Conservation (phyloP, 176 grass and related monocot species). For the Pharus latifolius region DNA sequence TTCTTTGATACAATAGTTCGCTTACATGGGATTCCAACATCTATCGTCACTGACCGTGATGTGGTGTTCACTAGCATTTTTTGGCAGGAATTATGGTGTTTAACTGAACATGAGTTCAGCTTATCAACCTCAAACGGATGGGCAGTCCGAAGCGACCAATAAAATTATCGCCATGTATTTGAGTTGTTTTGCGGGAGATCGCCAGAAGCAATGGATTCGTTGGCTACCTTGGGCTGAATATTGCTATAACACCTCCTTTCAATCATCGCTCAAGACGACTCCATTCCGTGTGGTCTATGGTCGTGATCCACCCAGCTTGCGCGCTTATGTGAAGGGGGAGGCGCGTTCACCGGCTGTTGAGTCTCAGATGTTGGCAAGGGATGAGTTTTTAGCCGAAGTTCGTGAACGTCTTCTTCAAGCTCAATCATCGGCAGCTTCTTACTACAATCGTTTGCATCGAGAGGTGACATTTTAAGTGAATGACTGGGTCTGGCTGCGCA, state of each 20-base stretch:
- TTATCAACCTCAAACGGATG: background rate
- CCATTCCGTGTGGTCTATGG: background rate
- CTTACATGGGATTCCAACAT: background rate
- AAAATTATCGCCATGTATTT: background rate
- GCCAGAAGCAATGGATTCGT: background rate
- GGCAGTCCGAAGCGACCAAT: background rate
- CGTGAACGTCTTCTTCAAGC: background rate
- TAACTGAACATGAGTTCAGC: background rate
- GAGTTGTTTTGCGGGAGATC: background rate
- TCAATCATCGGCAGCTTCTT: background rate
- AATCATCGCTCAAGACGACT: background rate
- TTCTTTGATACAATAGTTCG: background rate
- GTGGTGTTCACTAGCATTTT: background rate
- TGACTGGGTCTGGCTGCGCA: background rate
- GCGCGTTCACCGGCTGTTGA: background rate
- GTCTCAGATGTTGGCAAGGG: background rate
- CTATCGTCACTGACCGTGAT: background rate
- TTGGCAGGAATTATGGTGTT: background rate
- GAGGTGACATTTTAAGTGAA: too few relatives aligned
- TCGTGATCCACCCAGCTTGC: background rate
- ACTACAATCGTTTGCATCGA: too few relatives aligned
- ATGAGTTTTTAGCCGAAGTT: background rate
- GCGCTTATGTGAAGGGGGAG: background rate
- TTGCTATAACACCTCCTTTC: background rate
- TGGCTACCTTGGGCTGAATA: background rate